Evolutionary conservation across 306 rosid species (phyloP).

Genomic region (Prunus salicina): DNA sequence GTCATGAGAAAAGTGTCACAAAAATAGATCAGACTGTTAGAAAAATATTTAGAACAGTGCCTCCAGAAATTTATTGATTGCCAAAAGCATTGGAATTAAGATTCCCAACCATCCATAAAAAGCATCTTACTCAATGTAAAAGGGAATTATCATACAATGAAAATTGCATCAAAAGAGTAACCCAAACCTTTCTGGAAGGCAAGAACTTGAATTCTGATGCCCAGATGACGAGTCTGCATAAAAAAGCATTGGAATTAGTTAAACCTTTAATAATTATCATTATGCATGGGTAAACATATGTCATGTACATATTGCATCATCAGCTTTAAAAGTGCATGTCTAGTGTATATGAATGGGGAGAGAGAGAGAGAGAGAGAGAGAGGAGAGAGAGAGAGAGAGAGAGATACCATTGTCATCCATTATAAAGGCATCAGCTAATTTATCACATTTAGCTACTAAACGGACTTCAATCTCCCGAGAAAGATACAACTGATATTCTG

Average conservation of each 20-base stretch:
- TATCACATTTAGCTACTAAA: conserved; percentile 73
- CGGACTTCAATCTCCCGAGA: conserved; percentile 84
- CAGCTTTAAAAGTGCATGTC: not conserved
- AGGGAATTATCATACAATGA: not conserved
- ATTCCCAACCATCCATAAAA: not conserved
- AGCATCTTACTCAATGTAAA: not conserved
- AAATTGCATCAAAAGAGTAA: not conserved
- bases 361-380: not conserved
- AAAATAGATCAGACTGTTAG: not conserved
- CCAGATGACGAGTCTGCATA: conserved; percentile 71
- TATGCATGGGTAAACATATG: not conserved
- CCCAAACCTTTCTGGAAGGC: conserved; percentile 91
- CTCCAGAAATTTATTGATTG: not conserved
- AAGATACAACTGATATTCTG: conserved; percentile 78
- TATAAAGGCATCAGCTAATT: conserved; percentile 69
- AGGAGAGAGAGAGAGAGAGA: conserved; percentile 8
- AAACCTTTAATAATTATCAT: not conserved
- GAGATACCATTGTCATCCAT: conserved; percentile 73
- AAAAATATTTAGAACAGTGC: not conserved
- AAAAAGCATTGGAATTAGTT: conserved; percentile 2
- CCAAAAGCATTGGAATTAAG: not conserved
- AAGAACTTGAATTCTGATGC: conserved; percentile 72
- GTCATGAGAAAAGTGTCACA: conserved; percentile 18
- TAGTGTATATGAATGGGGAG: not conserved
- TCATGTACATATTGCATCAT: not conserved